These are phyloP conservation scores for Cadophora gregata DNA, from an alignment of 2,329 filamentous ascomycete genomes.

Conservation along the genomic window DNA sequence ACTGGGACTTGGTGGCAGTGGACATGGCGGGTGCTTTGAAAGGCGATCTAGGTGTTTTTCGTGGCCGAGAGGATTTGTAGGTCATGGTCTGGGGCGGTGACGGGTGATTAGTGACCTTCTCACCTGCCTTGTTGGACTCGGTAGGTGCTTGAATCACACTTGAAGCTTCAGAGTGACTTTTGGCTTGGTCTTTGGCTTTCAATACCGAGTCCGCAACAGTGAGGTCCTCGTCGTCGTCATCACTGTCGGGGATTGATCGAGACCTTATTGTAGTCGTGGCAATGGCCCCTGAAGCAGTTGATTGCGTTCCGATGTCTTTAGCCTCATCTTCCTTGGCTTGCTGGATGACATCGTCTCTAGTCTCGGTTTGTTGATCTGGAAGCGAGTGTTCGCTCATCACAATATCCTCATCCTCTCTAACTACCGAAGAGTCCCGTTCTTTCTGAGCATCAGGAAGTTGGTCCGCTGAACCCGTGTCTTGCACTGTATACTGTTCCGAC, in stretches of 20 bases:
- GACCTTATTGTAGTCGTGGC: slow-evolving; percentile 13
- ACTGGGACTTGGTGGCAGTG: not conserved
- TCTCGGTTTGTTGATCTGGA: not conserved
- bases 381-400: not conserved
- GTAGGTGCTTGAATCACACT: not conserved
- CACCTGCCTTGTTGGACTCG: not conserved
- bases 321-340: not conserved
- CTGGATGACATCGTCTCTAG: not conserved
- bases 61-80: not conserved
- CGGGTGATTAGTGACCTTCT: no score
- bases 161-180: not conserved
- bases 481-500: not conserved
- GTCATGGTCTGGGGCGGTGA: not conserved
- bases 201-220: not conserved
- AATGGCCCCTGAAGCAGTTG: not conserved
- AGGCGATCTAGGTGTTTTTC: slow-evolving; percentile 11
- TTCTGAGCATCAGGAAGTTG: not conserved
- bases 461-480: not conserved
- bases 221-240: slow-evolving; percentile 27
- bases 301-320: not conserved
- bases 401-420: not conserved
- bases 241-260: slow-evolving; percentile 27
- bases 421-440: not conserved
- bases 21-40: slow-evolving; percentile 10
- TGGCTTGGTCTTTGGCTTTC: not conserved